Conservation (phyloP, 2,329 filamentous ascomycete species). For the Nemania sp. region DNA sequence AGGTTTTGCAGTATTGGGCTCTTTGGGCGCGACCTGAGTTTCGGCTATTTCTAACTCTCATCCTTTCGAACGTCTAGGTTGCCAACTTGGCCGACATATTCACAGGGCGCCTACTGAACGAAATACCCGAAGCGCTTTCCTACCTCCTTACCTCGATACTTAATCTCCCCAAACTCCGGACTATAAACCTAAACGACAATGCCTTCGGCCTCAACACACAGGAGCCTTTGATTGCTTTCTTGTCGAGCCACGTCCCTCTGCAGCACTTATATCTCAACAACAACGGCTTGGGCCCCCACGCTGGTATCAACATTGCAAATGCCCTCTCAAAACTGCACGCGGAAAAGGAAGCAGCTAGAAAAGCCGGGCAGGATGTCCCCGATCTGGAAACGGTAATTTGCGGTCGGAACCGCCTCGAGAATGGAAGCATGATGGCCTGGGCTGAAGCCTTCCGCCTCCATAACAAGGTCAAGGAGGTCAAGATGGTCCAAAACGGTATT, state of each 20-base stretch:
- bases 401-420: constrained; percentile 94
- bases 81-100: constrained; percentile 98
- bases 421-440: constrained; percentile 96
- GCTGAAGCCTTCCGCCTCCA: constrained; percentile 88
- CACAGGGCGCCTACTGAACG: constrained; percentile 89
- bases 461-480: constrained; percentile 82
- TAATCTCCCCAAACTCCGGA: constrained; percentile 86
- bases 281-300: constrained; percentile 93
- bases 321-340: constrained; percentile 84
- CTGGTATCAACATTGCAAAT: constrained; percentile 88
- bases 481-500: constrained; percentile 99
- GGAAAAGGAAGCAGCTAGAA: constrained; percentile 83
- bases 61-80: constrained; percentile 58
- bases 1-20: background rate
- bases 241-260: constrained; percentile 87
- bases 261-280: constrained; percentile 98
- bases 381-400: constrained; percentile 96
- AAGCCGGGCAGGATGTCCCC: constrained; percentile 78
- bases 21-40: background rate
- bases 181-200: constrained; percentile 96
- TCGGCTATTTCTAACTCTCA: constrained; percentile 27
- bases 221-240: constrained; percentile 91
- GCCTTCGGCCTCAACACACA: constrained; percentile 97
- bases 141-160: constrained; percentile 87
- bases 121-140: constrained; percentile 91